Base-by-base conservation (phyloP, 768 basidiomycete species). In the Russula sp. region DNA sequence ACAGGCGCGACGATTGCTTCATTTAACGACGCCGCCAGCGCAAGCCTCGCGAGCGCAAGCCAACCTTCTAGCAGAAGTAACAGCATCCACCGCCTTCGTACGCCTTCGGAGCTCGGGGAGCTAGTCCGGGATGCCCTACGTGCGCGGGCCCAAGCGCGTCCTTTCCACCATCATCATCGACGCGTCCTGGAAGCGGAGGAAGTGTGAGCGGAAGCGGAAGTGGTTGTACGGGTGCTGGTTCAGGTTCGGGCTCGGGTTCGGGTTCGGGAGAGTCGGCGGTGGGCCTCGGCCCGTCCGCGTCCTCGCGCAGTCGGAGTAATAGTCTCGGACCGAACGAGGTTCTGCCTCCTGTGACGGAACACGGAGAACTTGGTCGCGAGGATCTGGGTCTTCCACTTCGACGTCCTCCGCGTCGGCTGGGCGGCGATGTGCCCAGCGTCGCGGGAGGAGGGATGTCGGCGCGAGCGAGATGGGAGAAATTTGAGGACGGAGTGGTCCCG, bases 301-400 rank as follows among this genome's bases (percentile, higher is more conserved):
- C 3, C 1, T 13, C 20, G 16, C 46, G 50, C 11, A 61, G 54
- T 11, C 55, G 26, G 6, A 66, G 57, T 8, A 68, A 60, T 14
- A 68, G 67, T 54, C 64, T 66, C 9, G 64, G 56, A 1, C 32
- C 56, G 22, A 36, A 24, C 63, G 67, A 67, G 50, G 57, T 52
- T 22, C 65, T 68, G 7, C 53, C 67, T 28, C 65, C 67, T 1
- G 67, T 68, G 14, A 68, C 67, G 48, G 67, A 68, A 42, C 61
- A 58, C 11, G 65, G 65, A 34, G 67, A 66, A 30, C 42, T 63
- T 1, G 62, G 57, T 1, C 48, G 54, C 18, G 59, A 42, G 3
- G 58, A 54, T 14, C 7, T 10, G 20, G 6, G 16, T 16, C 38
- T 38, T 5, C n/a, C 22, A 10, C 46, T 24, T 14, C 32, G 4